These are phyloP conservation scores for Pyricularia sp. DNA, from an alignment of 2,329 filamentous ascomycete genomes.

Conservation along the genomic window DNA sequence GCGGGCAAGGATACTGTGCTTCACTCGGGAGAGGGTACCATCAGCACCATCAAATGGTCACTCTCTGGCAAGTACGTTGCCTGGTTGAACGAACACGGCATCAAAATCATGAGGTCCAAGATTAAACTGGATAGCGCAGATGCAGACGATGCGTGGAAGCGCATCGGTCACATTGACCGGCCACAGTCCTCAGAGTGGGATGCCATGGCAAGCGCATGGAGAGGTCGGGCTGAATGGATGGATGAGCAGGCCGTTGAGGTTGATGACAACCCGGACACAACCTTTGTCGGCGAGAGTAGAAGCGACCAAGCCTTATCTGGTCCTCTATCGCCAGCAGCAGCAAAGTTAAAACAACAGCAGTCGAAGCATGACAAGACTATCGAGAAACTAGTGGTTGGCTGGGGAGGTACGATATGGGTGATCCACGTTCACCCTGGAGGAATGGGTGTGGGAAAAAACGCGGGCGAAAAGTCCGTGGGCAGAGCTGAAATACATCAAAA, in stretches of 20 bases:
- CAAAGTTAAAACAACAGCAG: slow-evolving; percentile 35
- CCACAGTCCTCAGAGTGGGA: slow-evolving; percentile 83
- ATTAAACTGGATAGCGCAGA: slow-evolving; percentile 65
- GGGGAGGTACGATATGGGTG: slow-evolving; percentile 94
- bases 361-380: slow-evolving; percentile 33
- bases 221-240: slow-evolving; percentile 83
- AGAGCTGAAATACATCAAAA: slow-evolving; percentile 85
- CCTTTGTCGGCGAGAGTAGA: slow-evolving; percentile 11
- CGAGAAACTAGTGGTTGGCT: slow-evolving; percentile 82
- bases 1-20: slow-evolving; percentile 75
- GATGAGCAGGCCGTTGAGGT: slow-evolving; percentile 68
- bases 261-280: slow-evolving; percentile 41
- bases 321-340: slow-evolving; percentile 28
- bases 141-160: slow-evolving; percentile 79
- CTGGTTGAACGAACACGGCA: slow-evolving; percentile 94
- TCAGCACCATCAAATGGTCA: slow-evolving; percentile 91
- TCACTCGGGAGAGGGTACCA: slow-evolving; percentile 83
- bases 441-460: slow-evolving; percentile 50
- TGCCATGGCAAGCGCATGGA: slow-evolving; percentile 94
- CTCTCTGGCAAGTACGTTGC: slow-evolving; percentile 81
- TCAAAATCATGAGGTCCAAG: slow-evolving; percentile 94
- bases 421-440: slow-evolving; percentile 75
- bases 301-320: neutral
- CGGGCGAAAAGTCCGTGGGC: slow-evolving; percentile 58
- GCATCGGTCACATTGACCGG: slow-evolving; percentile 82